A percentile compares a stretch with the other conserved stretches of the same genome.
Evolutionary conservation across 1,284 basidiomycete species (phyloP).

Genomic region (Cutaneotrichosporon cutaneum): DNA sequence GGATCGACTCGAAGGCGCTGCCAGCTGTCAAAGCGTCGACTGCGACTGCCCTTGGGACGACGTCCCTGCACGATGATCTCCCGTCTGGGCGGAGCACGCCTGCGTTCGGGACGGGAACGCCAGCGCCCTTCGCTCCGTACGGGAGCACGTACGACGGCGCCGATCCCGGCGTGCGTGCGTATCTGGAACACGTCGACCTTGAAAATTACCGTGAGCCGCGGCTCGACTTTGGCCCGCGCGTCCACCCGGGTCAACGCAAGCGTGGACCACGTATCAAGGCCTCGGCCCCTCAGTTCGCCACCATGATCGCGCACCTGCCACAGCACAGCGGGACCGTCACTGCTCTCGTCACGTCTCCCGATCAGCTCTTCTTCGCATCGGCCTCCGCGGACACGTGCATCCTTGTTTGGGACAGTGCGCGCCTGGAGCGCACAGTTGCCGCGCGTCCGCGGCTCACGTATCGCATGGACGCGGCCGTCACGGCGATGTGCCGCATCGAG

Average conservation of each 20-base stretch:
- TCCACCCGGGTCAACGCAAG: conserved; percentile 74
- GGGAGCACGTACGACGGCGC: conserved; percentile 65
- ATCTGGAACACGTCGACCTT: conserved; percentile 83
- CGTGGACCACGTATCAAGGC: conserved; percentile 59
- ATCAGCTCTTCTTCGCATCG: conserved; percentile 91
- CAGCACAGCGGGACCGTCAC: conserved; percentile 80
- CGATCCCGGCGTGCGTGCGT: conserved; percentile 77
- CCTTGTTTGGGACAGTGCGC: conserved; percentile 77
- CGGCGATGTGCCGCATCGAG: conserved; percentile 76
- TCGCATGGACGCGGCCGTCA: conserved; percentile 64
- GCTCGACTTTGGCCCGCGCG: conserved; percentile 81
- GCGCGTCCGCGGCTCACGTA: conserved; percentile 47
- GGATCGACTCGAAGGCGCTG: conserved; percentile 69
- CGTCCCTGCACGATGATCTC: conserved; percentile 40
- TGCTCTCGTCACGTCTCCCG: conserved; percentile 81
- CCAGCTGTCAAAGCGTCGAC: conserved; percentile 78
- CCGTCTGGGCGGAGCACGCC: conserved; percentile 48
- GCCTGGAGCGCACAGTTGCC: conserved; percentile 70
- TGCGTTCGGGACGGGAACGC: conserved; percentile 17
- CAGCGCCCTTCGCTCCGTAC: conserved; percentile 33
- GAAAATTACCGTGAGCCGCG: conserved; percentile 78
- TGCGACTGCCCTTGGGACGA: conserved; percentile 66
- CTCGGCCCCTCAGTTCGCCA: conserved; percentile 64
- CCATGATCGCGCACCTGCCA: conserved; percentile 77
- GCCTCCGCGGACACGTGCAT: conserved; percentile 80